Conservation (phyloP, 805 yeast species). For the Starmerella bombi region DNA sequence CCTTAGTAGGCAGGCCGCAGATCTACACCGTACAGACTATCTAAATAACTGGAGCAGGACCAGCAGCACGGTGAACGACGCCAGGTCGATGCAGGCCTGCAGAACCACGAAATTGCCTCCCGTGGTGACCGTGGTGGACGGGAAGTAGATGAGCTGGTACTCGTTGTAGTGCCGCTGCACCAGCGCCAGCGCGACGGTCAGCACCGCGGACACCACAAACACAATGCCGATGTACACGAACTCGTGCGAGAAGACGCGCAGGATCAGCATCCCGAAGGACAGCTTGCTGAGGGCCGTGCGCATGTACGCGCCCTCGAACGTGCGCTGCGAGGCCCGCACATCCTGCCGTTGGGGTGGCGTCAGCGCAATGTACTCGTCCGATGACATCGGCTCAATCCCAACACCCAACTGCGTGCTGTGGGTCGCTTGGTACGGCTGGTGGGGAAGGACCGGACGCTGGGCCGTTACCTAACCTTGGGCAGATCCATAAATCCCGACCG, state of each 20-base stretch:
- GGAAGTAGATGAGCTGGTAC: conserved; percentile 30
- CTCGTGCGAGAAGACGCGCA: conserved; percentile 50
- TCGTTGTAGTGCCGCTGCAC: conserved; percentile 22
- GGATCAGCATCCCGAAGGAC: conserved; percentile 49
- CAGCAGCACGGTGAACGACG: conserved; percentile 39
- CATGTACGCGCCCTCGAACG: conserved; percentile 74
- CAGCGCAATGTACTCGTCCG: conserved; percentile 9
- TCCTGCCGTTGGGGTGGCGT: conserved; percentile 23
- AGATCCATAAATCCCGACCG: too few relatives aligned
- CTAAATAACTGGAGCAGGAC: conserved; percentile 26
- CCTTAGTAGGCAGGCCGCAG: too few relatives aligned
- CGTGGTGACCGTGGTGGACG: conserved; percentile 38
- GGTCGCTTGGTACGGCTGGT: too few relatives aligned
- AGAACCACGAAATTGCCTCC: conserved; percentile 49
- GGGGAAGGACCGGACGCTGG: too few relatives aligned
- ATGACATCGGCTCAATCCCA: too few relatives aligned
- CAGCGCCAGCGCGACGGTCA: conserved; percentile 33
- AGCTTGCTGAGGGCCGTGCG: conserved; percentile 58
- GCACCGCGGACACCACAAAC: conserved; percentile 46
- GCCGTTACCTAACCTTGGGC: too few relatives aligned
- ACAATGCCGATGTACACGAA: conserved; percentile 56
- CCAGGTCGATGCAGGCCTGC: conserved; percentile 37
- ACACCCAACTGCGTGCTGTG: too few relatives aligned
- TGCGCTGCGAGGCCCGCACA: conserved; percentile 56
- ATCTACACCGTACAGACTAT: too few relatives aligned